A percentile compares a stretch with the other conserved stretches of the same genome.
phyloP scores from a whole-genome alignment of 148 eudicot genomes.

The Bassia scoparia region DNA sequence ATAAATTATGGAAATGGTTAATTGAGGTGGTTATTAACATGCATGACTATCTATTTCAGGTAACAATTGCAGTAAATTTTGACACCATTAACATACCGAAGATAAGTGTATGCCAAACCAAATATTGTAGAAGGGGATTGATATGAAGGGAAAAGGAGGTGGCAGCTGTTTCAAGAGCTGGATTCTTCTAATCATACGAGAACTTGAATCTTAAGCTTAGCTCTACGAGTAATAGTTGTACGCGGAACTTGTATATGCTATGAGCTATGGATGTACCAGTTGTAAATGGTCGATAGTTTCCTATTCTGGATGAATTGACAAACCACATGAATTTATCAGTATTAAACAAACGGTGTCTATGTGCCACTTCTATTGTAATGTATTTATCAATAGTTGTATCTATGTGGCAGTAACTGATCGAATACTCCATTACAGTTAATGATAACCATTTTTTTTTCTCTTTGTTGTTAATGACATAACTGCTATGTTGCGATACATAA shows the following conservation, averaged over 20 bases:
- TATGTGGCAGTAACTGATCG: too few species aligned
- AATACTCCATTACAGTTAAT: too few species aligned
- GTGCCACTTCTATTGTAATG: too few species aligned
- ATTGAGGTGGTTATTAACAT: too few species aligned
- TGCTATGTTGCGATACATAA: too few species aligned
- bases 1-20: too few species aligned
- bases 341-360: neutral
- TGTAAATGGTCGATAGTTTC: neutral
- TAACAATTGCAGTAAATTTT: neutral
- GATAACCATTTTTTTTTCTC: too few species aligned
- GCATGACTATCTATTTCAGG: too few species aligned
- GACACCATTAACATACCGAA: neutral
- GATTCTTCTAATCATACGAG: neutral
- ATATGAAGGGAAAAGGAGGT: neutral
- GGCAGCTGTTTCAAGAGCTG: too few species aligned
- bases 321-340: neutral
- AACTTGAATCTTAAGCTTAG: neutral
- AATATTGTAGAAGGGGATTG: neutral
- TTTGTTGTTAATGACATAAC: too few species aligned
- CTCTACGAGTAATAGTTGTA: neutral
- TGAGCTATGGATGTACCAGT: conserved; percentile 4
- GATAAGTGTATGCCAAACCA: neutral
- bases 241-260: conserved; percentile 10
- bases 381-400: too few species aligned
- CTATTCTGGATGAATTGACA: neutral